Evolutionary conservation across 441 rosid genomes (phyloP).

Genomic region (Kokia cookei): DNA sequence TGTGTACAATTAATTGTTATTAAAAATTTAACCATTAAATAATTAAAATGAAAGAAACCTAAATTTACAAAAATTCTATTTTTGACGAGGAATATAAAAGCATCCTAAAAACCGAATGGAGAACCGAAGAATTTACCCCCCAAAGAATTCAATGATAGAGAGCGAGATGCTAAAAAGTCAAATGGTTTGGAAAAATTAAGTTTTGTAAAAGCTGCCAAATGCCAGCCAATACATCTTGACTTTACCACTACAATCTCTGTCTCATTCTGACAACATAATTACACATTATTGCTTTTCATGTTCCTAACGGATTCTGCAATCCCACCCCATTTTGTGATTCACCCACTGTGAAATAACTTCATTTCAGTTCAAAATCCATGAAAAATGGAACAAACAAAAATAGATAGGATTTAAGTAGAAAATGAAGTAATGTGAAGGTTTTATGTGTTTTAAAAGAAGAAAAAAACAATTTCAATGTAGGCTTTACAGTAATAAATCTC

Average conservation of each 20-base stretch:
- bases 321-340: neutral
- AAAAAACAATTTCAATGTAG: slow-evolving; percentile 19
- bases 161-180: too few species aligned
- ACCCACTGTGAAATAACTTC: neutral
- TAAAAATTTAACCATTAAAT: too few species aligned
- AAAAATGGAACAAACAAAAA: neutral
- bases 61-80: too few species aligned
- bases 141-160: too few species aligned
- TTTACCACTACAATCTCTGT: neutral
- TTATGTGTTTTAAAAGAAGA: neutral
- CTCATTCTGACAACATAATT: neutral
- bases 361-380: neutral
- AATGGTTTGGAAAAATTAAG: neutral
- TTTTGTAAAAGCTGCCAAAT: slow-evolving; percentile 19
- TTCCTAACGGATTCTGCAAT: neutral
- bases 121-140: too few species aligned
- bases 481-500: slow-evolving; percentile 9
- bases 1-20: too few species aligned
- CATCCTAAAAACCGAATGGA: too few species aligned
- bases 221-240: slow-evolving; percentile 22
- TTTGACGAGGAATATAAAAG: too few species aligned
- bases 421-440: neutral
- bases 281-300: neutral
- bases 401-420: neutral
- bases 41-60: too few species aligned